Base-by-base conservation (phyloP, 805 yeast species). In the Wickerhamiella bombiphila region DNA sequence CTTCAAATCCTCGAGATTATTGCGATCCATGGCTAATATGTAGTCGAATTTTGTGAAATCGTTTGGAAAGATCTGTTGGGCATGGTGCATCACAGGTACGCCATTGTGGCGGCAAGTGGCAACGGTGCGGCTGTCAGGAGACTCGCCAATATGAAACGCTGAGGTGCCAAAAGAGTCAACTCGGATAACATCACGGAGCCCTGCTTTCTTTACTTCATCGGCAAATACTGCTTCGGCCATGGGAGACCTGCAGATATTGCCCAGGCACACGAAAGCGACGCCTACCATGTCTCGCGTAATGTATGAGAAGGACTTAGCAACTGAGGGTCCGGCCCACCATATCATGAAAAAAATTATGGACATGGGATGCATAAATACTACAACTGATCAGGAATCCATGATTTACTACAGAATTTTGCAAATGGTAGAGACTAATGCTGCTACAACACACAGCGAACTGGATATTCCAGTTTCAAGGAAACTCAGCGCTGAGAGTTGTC, bases 191-290 rank as follows among this genome's bases (percentile, higher is more conserved):
- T 54, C 57, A 24, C 43, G 51, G 21, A 63, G 45, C 0, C 76
- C 76, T 16, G 59, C 56, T 32, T 70, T 54, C 31, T 70, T 56
- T 7, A 81, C 93, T 13, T 63, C 61, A 41, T 80, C 73, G 34
- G 64, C 65, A 59, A 86, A 83, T 1, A 85, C 81, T 0, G 95
- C 95, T 60, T 88, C 96, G 0, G 97, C 96, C 97, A 86, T 88
- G 11, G 97, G 97, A 2, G 95, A 83, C 35, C 96, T 86, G 53
- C 96, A 85, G 77, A 81, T 81, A 57, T 86, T 86, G 3, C 96
- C 96, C 19, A 83, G 64, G 52, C 96, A 86, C 1, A 85, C 88
- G 55, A 86, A 85, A 0, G 93, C 95, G 8, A 86, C 93, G 1
- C 79, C 39, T 6, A 46, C 46, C 37, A 30, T 30, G 15, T 7